phyloP scores from a whole-genome alignment of 2,329 filamentous ascomycete genomes.

The Beauveria sp. region DNA sequence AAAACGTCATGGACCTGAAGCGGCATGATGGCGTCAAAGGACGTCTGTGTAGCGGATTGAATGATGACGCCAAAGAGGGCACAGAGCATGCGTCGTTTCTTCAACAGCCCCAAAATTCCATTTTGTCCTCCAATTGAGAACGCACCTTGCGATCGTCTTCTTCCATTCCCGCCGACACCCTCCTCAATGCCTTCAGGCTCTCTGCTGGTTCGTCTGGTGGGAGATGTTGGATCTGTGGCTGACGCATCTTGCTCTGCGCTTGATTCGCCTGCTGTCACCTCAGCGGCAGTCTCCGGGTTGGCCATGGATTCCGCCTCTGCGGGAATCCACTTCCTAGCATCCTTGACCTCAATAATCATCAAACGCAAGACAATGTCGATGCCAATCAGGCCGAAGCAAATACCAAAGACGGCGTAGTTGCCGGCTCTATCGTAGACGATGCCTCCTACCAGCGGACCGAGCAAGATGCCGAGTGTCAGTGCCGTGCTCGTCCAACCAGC shows the following conservation, averaged over 20 bases:
- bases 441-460: constrained; percentile 26
- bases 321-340: constrained; percentile 22
- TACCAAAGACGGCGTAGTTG: constrained; percentile 27
- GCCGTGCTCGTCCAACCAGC: constrained; percentile 28
- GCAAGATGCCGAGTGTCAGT: constrained; percentile 24
- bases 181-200: neutral
- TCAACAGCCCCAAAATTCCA: constrained; percentile 19
- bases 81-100: constrained; percentile 24
- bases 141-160: neutral
- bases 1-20: constrained; percentile 23
- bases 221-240: neutral
- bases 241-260: neutral
- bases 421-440: constrained; percentile 25
- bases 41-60: constrained; percentile 24
- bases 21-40: constrained; percentile 28
- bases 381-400: constrained; percentile 28
- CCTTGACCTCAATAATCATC: constrained; percentile 25
- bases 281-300: constrained; percentile 1
- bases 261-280: neutral
- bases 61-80: constrained; percentile 28
- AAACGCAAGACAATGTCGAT: constrained; percentile 26
- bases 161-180: neutral
- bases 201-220: neutral
- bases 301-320: neutral
- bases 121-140: neutral